A percentile compares a stretch with the other conserved stretches of the same genome.
These are phyloP conservation scores for Suillus paluster DNA, from an alignment of 768 basidiomycete species.

Conservation along the genomic window DNA sequence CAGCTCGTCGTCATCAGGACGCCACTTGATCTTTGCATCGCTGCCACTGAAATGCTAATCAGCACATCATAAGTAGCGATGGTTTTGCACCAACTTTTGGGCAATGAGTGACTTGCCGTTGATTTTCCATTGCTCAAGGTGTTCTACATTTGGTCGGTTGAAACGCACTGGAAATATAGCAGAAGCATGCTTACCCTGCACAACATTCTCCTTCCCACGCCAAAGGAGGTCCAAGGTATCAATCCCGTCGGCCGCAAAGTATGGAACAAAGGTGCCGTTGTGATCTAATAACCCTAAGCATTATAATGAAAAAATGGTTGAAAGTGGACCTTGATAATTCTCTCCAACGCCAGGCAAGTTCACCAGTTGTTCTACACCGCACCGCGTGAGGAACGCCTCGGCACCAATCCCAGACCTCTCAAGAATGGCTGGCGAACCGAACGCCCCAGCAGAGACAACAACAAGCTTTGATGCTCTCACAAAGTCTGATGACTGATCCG, in stretches of 20 bases:
- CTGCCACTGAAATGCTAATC: slow-evolving; percentile 11
- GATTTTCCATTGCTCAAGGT: slow-evolving; percentile 33
- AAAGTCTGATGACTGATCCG: slow-evolving; percentile 4
- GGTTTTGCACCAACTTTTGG: slow-evolving; percentile 47
- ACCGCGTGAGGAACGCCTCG: slow-evolving; percentile 28
- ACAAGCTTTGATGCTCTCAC: slow-evolving; percentile 41
- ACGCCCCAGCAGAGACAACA: slow-evolving; percentile 43
- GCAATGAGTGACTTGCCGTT: slow-evolving; percentile 51
- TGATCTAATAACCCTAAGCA: slow-evolving; percentile 29
- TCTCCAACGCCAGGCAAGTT: slow-evolving; percentile 49
- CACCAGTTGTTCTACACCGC: slow-evolving; percentile 34
- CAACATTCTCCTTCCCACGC: slow-evolving; percentile 39
- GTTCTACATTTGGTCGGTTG: slow-evolving; percentile 8
- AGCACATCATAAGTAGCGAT: background rate
- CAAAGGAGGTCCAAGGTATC: slow-evolving; percentile 53
- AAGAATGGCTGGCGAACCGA: slow-evolving; percentile 54
- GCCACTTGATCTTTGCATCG: slow-evolving; percentile 27
- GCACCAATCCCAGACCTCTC: slow-evolving; percentile 55
- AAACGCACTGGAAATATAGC: background rate
- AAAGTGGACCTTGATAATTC: slow-evolving; percentile 40
- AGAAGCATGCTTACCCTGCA: slow-evolving; percentile 41
- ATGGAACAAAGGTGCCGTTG: slow-evolving; percentile 29
- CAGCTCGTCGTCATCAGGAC: slow-evolving; percentile 26
- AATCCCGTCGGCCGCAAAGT: slow-evolving; percentile 45
- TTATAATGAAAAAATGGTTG: too few relatives aligned